These are phyloP conservation scores for Triticum timopheevii DNA, from an alignment of 176 grass and related monocot genomes.

Conservation along the genomic window DNA sequence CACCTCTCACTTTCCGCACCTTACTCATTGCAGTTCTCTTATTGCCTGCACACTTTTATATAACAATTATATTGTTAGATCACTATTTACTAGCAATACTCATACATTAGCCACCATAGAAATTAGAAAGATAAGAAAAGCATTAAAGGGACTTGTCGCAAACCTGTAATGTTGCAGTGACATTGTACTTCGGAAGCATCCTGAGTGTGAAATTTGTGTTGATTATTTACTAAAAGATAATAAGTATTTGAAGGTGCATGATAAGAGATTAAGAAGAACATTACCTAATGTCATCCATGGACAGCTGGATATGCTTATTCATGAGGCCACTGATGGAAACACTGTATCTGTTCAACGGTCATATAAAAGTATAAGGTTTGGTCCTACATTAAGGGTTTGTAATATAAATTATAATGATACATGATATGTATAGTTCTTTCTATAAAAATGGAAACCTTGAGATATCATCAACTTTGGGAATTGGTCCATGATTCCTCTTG, in stretches of 20 bases:
- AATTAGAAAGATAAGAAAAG: neutral
- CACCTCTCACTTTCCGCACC: conserved; percentile 77
- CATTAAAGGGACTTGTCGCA: neutral
- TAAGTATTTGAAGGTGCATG: neutral
- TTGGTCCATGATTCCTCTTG: conserved; percentile 98
- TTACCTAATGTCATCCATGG: conserved; percentile 87
- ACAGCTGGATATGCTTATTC: conserved; percentile 62
- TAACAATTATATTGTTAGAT: neutral
- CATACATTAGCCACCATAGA: conserved; percentile 16
- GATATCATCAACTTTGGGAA: conserved; percentile 79
- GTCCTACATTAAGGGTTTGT: neutral
- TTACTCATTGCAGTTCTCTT: conserved; percentile 95
- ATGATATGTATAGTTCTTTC: neutral
- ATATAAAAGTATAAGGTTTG: neutral
- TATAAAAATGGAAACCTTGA: conserved; percentile 53
- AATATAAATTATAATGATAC: neutral
- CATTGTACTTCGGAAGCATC: conserved; percentile 87
- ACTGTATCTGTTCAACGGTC: conserved; percentile 60
- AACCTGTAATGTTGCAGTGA: conserved; percentile 93
- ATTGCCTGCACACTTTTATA: conserved; percentile 90
- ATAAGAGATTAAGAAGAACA: conserved; percentile 8
- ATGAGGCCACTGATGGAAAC: conserved; percentile 78
- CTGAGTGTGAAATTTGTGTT: conserved; percentile 46
- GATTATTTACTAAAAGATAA: conserved; percentile 26
- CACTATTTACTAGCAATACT: neutral